Conservation (phyloP, 176 grass and related monocot genomes). For the Triticum monococcum region DNA sequence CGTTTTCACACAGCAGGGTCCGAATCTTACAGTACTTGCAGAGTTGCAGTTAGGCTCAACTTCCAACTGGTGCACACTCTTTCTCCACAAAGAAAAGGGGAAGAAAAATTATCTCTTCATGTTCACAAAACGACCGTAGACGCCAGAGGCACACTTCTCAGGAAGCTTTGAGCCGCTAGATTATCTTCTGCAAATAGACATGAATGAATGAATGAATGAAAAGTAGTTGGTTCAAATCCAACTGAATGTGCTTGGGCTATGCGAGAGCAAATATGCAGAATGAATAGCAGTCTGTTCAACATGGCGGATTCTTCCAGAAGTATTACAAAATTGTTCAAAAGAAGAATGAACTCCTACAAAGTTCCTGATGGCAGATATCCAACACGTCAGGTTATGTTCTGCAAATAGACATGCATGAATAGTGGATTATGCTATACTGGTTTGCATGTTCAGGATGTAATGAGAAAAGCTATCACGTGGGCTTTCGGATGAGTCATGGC, state of each 20-base stretch:
- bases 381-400: constrained; percentile 3
- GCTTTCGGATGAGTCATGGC: neutral
- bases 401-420: constrained; percentile 12
- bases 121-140: neutral
- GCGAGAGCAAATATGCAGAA: neutral
- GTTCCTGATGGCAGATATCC: neutral
- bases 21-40: neutral
- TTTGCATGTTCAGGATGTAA: neutral
- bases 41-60: neutral
- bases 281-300: neutral
- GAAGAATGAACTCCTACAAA: neutral
- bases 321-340: neutral
- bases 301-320: neutral
- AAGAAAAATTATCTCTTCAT: neutral
- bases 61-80: neutral
- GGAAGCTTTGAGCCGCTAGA: neutral
- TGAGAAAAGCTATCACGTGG: neutral
- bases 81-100: neutral
- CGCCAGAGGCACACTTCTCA: neutral
- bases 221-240: neutral
- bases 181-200: constrained; percentile 30
- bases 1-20: neutral
- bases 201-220: no score
- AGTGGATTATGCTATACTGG: neutral
- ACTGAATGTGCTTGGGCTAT: neutral